These are phyloP conservation scores for Colletotrichum kahawae DNA, from an alignment of 2,329 filamentous ascomycete genomes.

Conservation along the genomic window DNA sequence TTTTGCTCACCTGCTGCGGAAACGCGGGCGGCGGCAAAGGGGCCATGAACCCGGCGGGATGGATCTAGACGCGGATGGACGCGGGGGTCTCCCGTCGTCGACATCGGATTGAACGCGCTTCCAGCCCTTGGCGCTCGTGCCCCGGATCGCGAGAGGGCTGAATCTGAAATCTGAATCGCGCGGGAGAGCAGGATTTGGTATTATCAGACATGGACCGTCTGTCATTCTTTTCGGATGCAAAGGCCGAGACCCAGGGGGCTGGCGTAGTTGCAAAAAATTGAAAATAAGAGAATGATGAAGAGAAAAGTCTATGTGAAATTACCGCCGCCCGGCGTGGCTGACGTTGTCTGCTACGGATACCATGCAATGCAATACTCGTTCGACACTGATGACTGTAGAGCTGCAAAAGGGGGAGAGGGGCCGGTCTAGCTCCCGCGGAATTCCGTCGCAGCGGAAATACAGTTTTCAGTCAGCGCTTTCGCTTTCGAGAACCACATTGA, in stretches of 20 bases:
- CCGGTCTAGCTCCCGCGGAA: background rate
- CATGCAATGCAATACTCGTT: background rate
- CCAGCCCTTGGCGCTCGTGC: background rate
- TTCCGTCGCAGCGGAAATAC: background rate
- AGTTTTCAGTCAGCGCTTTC: background rate
- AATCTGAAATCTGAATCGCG: background rate
- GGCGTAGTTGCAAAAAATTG: background rate
- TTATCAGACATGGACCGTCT: background rate
- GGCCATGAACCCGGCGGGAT: slow-evolving; percentile 6
- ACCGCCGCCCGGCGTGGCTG: background rate
- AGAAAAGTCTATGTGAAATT: background rate
- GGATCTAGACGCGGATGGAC: background rate
- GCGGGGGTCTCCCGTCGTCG: background rate
- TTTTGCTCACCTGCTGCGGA: background rate
- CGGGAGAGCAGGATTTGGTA: background rate
- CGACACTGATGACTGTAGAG: background rate
- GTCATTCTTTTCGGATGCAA: background rate
- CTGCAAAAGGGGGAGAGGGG: background rate
- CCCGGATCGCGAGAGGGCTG: background rate
- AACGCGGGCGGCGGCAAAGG: background rate
- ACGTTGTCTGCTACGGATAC: background rate
- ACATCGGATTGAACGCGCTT: background rate
- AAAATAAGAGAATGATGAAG: background rate
- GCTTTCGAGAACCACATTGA: background rate
- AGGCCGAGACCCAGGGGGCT: background rate